Evolutionary conservation across 768 basidiomycete species (phyloP), one percentile per base, ranked within the genome.

Genomic region (Suillus placidus): DNA sequence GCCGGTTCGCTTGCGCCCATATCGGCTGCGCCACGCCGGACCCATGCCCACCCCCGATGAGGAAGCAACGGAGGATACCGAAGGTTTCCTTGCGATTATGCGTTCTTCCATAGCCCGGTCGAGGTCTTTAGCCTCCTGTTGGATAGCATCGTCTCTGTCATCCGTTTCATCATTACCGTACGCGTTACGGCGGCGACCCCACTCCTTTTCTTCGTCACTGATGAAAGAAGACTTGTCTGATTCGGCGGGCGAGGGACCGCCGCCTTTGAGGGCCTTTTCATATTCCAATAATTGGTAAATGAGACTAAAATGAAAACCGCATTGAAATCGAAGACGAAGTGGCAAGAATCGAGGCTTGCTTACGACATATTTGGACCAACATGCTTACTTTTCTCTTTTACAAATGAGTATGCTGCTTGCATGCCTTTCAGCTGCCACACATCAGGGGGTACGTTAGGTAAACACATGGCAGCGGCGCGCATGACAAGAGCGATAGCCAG

Each of bases 301-400:
- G 75, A 96, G 88, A 65, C 94, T 94, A 71, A 69, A 69, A 61
- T 65, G 70, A 57, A 70, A 65, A 66, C 62, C 68, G 65, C 66
- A 47, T 69, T 64, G 56, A 70, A 65, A 70, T 71, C 67, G 67
- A 65, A 73, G 65, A 66, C 52, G 68, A 61, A 66, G 71, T 61
- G 69, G 26, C 69, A 56, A 65, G 67, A 71, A 64, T 60, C 26
- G 58, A 71, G 70, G 66, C 55, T 62, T 43, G 89, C 93, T 78
- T 81, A 94, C 92, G 93, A 94, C 89, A 97, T 96, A 78, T 97
- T 97, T 62, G 95, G 95, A 23, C 95, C 92, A 65, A 94, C 86
- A 81, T 89, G 90, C 77, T 86, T 88, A 76, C 91, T 93, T 81
- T 93, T 95, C 73, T 89, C 85, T 78, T 96, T 95, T 51, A 96